phyloP scores from a whole-genome alignment of 495 filamentous ascomycete genomes.

The Xylaria curta region DNA sequence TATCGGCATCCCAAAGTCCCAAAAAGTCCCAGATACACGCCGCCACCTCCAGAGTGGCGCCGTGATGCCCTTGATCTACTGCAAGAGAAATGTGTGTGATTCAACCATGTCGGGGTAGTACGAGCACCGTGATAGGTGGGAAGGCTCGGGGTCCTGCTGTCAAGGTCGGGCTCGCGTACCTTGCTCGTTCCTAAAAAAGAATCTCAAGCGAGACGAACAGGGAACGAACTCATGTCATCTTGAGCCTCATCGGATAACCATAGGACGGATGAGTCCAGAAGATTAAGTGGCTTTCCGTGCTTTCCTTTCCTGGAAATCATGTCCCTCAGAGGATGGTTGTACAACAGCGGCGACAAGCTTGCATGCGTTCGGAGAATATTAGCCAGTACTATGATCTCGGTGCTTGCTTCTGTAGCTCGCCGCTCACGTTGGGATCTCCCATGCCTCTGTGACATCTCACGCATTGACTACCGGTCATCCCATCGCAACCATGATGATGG shows the following conservation, averaged over 20 bases:
- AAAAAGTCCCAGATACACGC: constrained; percentile 11
- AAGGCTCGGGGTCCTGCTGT: neutral
- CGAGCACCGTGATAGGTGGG: constrained; percentile 16
- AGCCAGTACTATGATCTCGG: constrained; percentile 1
- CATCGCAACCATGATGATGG: neutral
- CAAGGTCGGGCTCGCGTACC: neutral
- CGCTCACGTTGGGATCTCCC: neutral
- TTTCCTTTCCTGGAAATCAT: constrained; percentile 25
- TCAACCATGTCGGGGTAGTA: neutral
- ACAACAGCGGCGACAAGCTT: neutral
- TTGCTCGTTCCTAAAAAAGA: constrained; percentile 20
- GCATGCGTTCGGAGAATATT: constrained; percentile 18
- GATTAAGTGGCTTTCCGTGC: neutral
- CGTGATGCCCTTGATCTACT: neutral
- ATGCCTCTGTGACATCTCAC: neutral
- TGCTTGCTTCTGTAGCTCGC: neutral
- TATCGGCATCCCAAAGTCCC: constrained; percentile 10
- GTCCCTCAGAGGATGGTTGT: neutral
- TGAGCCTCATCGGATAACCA: constrained; percentile 23
- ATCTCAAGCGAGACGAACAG: constrained; percentile 5
- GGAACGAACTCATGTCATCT: constrained; percentile 14
- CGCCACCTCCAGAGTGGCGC: constrained; percentile 29
- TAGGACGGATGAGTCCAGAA: constrained; percentile 12
- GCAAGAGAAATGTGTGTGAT: neutral
- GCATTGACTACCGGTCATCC: constrained; percentile 5